A percentile compares a stretch with the other conserved stretches of the same genome.
Conservation (phyloP, 2,329 filamentous ascomycete species). For the Neurospora crassa region DNA sequence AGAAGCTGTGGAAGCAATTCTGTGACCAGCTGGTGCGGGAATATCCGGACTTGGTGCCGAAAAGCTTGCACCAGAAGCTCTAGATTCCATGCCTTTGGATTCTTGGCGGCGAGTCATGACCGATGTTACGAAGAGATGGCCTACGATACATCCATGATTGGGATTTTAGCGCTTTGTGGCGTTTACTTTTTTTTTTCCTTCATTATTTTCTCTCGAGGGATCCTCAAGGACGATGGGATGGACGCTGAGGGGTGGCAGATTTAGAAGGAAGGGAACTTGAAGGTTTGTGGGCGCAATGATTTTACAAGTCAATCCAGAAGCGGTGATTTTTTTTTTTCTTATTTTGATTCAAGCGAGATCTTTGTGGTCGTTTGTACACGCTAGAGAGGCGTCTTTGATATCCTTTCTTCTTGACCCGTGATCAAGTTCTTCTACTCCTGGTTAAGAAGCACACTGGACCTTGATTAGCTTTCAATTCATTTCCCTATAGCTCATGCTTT, state of each 20-base stretch:
- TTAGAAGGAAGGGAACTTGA: background rate
- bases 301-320: background rate
- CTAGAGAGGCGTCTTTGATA: background rate
- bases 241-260: background rate
- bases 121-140: background rate
- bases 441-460: background rate
- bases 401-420: background rate
- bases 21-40: slow-evolving; percentile 39
- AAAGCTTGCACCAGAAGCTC: background rate
- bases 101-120: background rate
- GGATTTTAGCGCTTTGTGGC: background rate
- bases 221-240: background rate
- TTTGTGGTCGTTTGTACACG: background rate
- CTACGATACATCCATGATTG: background rate
- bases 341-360: background rate
- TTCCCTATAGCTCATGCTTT: background rate
- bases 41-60: slow-evolving; percentile 5
- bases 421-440: background rate
- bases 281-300: background rate
- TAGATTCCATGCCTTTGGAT: background rate
- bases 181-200: background rate
- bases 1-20: slow-evolving; percentile 47
- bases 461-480: background rate
- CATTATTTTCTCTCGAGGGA: background rate
- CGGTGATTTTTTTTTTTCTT: background rate